Percentiles rank a stretch among this genome's conserved stretches.
phyloP scores from a whole-genome alignment of 164 flowering plant species.

The Stephania japonica region DNA sequence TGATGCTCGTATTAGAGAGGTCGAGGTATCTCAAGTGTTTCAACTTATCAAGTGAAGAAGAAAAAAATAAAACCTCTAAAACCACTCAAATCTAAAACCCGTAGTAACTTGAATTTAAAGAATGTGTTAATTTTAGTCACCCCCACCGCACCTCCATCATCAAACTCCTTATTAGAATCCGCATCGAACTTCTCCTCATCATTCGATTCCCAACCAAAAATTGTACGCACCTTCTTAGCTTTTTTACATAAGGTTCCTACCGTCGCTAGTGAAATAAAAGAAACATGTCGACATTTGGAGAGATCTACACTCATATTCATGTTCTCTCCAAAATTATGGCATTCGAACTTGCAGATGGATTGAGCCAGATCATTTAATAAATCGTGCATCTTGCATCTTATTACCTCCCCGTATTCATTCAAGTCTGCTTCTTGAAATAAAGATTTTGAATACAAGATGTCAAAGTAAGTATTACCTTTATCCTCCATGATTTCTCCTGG shows the following conservation, averaged over 20 bases:
- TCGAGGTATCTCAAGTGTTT: slow-evolving; percentile 10
- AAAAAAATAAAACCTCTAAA: background rate
- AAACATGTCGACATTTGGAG: background rate
- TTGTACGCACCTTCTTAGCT: background rate
- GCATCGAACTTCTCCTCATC: too few relatives aligned
- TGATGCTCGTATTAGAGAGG: slow-evolving; percentile 1
- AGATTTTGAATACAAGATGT: background rate
- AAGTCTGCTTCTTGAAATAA: slow-evolving; percentile 1
- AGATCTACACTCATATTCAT: background rate
- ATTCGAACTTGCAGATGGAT: background rate
- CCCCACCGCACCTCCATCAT: background rate
- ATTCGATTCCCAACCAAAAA: background rate
- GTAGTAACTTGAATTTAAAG: background rate
- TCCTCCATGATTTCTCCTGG: background rate
- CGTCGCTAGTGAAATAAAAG: background rate
- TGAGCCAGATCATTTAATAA: slow-evolving; percentile 11
- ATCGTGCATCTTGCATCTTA: slow-evolving; percentile 14
- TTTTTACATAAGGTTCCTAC: background rate
- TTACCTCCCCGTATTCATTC: background rate
- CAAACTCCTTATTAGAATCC: too few relatives aligned
- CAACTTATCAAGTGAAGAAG: background rate
- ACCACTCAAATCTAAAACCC: slow-evolving; percentile 7
- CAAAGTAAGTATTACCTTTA: background rate
- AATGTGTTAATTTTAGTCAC: background rate
- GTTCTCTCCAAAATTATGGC: background rate